Evolutionary conservation across 2,329 filamentous ascomycete genomes (phyloP).

Genomic region (Sclerotinia spermophila): DNA sequence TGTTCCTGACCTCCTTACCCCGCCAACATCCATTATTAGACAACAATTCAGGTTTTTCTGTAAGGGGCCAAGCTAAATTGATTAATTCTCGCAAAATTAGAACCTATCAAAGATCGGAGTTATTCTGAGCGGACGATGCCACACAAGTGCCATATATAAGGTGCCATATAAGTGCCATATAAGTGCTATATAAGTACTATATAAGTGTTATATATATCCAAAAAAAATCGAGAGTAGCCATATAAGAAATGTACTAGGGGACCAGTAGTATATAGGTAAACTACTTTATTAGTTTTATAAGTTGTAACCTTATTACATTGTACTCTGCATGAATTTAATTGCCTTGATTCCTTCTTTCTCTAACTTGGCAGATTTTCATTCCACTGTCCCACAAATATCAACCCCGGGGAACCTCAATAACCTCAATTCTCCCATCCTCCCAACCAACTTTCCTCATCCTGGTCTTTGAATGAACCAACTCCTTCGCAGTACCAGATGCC

Average conservation of each 20-base stretch:
- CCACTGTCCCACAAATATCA: not conserved
- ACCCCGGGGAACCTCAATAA: not conserved
- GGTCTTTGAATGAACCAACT: not conserved
- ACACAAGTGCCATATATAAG: too few species aligned
- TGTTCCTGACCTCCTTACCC: conserved; percentile 5
- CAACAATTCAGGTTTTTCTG: conserved; percentile 5
- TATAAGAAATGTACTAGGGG: not conserved
- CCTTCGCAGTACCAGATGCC: too few species aligned
- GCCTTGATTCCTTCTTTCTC: not conserved
- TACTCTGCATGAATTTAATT: not conserved
- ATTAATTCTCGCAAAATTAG: not conserved
- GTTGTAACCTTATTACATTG: too few species aligned
- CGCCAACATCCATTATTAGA: not conserved
- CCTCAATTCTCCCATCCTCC: not conserved
- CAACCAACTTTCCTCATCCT: not conserved
- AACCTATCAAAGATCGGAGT: not conserved
- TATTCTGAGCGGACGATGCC: not conserved
- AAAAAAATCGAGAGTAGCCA: not conserved
- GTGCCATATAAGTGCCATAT: too few species aligned
- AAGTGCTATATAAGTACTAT: too few species aligned
- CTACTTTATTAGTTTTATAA: too few species aligned
- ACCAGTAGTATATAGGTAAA: too few species aligned
- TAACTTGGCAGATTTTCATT: too few species aligned
- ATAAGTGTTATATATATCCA: too few species aligned
- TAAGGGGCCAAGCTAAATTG: conserved; percentile 13